Percentiles rank a stretch among this genome's conserved stretches.
Conservation (phyloP, 1,284 basidiomycete species). For the Amanita bisporigera region DNA sequence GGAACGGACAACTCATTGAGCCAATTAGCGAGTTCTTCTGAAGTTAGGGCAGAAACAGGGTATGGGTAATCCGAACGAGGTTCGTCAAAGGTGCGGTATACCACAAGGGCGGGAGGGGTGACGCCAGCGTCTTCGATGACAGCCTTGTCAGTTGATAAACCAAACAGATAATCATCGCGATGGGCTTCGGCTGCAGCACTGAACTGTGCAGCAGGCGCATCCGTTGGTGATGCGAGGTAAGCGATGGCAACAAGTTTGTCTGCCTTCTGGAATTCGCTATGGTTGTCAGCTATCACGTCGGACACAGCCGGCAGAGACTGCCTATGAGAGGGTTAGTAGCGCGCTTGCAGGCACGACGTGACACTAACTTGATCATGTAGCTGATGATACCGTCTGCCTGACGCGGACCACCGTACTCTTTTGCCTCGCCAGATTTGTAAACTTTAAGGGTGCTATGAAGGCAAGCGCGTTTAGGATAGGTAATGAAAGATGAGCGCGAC, state of each 20-base stretch:
- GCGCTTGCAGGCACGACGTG: neutral
- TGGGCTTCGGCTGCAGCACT: slow-evolving; percentile 81
- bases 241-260: slow-evolving; percentile 94
- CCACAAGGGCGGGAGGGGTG: slow-evolving; percentile 82
- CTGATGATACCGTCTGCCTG: slow-evolving; percentile 97
- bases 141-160: slow-evolving; percentile 76
- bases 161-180: slow-evolving; percentile 95
- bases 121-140: slow-evolving; percentile 76
- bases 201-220: slow-evolving; percentile 75
- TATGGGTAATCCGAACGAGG: slow-evolving; percentile 74
- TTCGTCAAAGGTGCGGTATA: slow-evolving; percentile 96
- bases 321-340: slow-evolving; percentile 48
- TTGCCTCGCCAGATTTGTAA: slow-evolving; percentile 83
- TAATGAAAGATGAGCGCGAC: slow-evolving; percentile 38
- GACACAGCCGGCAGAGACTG: slow-evolving; percentile 97
- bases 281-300: slow-evolving; percentile 74
- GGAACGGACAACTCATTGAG: slow-evolving; percentile 87
- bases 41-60: slow-evolving; percentile 61
- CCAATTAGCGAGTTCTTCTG: slow-evolving; percentile 76
- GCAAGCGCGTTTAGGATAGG: slow-evolving; percentile 12
- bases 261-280: slow-evolving; percentile 85
- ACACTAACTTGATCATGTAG: slow-evolving; percentile 94
- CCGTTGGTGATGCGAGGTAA: slow-evolving; percentile 75
- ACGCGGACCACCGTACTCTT: slow-evolving; percentile 87
- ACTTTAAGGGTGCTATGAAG: slow-evolving; percentile 75